Evolutionary conservation across 768 basidiomycete species (phyloP).

Genomic region (Porphyrellus cyaneotinctus): DNA sequence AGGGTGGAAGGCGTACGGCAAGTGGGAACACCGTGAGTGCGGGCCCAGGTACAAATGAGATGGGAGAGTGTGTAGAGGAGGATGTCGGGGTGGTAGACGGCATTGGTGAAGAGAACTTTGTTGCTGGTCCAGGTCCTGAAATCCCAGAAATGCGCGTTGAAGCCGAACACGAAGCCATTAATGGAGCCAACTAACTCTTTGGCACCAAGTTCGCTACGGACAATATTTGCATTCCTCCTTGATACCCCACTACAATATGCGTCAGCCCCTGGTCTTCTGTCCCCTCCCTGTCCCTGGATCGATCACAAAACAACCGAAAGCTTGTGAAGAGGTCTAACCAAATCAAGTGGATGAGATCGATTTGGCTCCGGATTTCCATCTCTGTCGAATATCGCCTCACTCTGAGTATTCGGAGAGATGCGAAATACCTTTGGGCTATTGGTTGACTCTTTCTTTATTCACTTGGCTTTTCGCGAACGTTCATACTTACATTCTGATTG

Average conservation of each 20-base stretch:
- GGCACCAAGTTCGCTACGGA: slow-evolving; percentile 18
- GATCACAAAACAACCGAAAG: slow-evolving; percentile 32
- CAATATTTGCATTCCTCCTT: slow-evolving; percentile 29
- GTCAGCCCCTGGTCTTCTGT: slow-evolving; percentile 21
- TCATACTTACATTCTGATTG: slow-evolving; percentile 23
- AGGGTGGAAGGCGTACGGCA: slow-evolving; percentile 56
- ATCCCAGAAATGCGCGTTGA: slow-evolving; percentile 45
- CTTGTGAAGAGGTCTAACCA: slow-evolving; percentile 29
- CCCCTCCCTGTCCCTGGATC: slow-evolving; percentile 14
- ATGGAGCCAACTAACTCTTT: slow-evolving; percentile 20
- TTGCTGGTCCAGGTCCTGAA: slow-evolving; percentile 25
- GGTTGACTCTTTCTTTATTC: slow-evolving; percentile 56
- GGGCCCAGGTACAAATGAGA: slow-evolving; percentile 10
- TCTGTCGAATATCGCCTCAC: slow-evolving; percentile 2
- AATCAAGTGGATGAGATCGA: slow-evolving; percentile 42
- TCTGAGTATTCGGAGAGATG: slow-evolving; percentile 12
- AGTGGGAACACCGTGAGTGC: slow-evolving; percentile 35
- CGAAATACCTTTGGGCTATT: slow-evolving; percentile 51
- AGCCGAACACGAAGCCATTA: slow-evolving; percentile 24
- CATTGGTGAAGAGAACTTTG: slow-evolving; percentile 24
- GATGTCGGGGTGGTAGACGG: slow-evolving; percentile 21
- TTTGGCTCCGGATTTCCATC: slow-evolving; percentile 41
- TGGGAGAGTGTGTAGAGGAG: slow-evolving; percentile 23
- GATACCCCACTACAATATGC: slow-evolving; percentile 29
- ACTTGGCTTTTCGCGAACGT: slow-evolving; percentile 35